Conservation (phyloP, 2,329 filamentous ascomycete genomes). For the Ophiocordyceps sinensis region DNA sequence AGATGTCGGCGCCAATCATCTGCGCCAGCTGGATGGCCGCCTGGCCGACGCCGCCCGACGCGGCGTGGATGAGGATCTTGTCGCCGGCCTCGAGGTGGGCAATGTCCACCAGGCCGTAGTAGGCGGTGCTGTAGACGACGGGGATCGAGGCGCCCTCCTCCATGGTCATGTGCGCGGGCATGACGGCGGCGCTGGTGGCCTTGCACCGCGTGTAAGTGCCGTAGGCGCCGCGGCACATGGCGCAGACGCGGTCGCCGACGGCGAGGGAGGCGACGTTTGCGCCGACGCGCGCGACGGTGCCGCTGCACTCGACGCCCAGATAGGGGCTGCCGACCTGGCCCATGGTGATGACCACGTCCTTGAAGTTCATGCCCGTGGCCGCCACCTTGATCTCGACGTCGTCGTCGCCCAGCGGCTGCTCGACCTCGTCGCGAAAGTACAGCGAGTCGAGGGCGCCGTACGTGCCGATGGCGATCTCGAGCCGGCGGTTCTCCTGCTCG, state of each 20-base stretch:
- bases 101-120: constrained; percentile 22
- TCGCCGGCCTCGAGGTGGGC: constrained; percentile 23
- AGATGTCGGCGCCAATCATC: constrained; percentile 24
- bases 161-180: constrained; percentile 22
- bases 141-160: constrained; percentile 24
- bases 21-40: constrained; percentile 23
- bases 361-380: constrained; percentile 29
- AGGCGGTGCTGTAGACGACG: constrained; percentile 24
- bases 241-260: constrained; percentile 61
- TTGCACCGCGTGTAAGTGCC: constrained; percentile 18
- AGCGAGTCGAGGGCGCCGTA: constrained; percentile 23
- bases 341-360: constrained; percentile 29
- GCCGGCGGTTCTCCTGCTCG: constrained; percentile 15
- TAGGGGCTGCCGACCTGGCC: constrained; percentile 19
- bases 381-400: constrained; percentile 28
- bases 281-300: constrained; percentile 35
- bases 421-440: constrained; percentile 22
- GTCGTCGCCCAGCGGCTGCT: constrained; percentile 15
- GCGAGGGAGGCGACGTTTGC: constrained; percentile 44
- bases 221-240: constrained; percentile 18
- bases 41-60: constrained; percentile 23
- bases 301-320: constrained; percentile 25
- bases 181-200: constrained; percentile 17
- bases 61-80: constrained; percentile 24
- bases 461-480: constrained; percentile 23